These are phyloP conservation scores for Raffaelea arxii DNA, from an alignment of 2,329 filamentous ascomycete genomes.

Conservation along the genomic window DNA sequence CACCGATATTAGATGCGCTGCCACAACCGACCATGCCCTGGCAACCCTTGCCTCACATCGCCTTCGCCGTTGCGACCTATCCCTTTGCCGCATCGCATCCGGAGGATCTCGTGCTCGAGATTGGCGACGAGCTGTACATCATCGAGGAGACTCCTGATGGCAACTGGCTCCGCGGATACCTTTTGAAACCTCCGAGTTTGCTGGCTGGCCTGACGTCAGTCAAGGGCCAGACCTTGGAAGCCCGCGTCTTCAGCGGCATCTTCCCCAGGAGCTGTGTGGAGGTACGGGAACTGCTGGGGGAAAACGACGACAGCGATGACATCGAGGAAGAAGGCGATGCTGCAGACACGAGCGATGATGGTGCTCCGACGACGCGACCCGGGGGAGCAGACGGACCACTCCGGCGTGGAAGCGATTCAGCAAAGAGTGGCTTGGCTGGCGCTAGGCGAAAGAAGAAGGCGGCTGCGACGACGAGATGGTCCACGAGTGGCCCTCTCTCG, in stretches of 20 bases:
- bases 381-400: constrained; percentile 18
- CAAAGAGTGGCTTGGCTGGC: constrained; percentile 40
- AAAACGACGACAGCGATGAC: constrained; percentile 47
- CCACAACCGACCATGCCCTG: constrained; percentile 66
- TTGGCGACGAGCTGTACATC: constrained; percentile 97
- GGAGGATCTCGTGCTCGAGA: constrained; percentile 89
- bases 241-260: constrained; percentile 95
- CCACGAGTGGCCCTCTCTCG: constrained; percentile 31
- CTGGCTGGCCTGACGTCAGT: constrained; percentile 83
- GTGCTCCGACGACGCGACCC: constrained; percentile 4
- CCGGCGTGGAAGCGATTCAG: constrained; percentile 37
- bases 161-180: constrained; percentile 89
- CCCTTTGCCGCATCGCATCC: constrained; percentile 81
- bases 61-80: constrained; percentile 93
- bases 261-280: constrained; percentile 94
- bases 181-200: constrained; percentile 87
- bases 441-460: constrained; percentile 23
- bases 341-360: constrained; percentile 21
- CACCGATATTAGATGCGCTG: too few species aligned
- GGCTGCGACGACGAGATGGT: constrained; percentile 8
- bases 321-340: constrained; percentile 28
- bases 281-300: constrained; percentile 82
- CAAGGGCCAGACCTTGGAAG: constrained; percentile 88
- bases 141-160: constrained; percentile 92
- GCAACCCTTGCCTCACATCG: constrained; percentile 92